Evolutionary conservation across 2,329 filamentous ascomycete species (phyloP).

Genomic region (Aspergillus costaricaensis): DNA sequence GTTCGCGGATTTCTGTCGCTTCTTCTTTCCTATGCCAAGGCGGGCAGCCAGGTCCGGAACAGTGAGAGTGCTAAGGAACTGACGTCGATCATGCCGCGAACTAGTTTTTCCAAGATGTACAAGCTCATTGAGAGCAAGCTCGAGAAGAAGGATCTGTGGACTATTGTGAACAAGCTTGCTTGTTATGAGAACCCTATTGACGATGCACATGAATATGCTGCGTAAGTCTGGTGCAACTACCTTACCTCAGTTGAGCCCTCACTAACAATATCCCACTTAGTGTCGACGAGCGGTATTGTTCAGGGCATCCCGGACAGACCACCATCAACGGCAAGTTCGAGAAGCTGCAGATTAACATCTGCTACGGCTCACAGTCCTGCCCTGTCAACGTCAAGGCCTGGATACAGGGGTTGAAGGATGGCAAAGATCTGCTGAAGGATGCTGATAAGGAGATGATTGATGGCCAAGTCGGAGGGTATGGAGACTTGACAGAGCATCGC

Average conservation of each 20-base stretch:
- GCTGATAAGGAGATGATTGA: background rate
- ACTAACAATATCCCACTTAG: background rate
- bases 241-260: background rate
- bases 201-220: background rate
- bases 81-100: background rate
- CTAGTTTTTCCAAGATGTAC: background rate
- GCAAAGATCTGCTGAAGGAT: background rate
- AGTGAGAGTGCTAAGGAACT: background rate
- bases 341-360: background rate
- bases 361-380: background rate
- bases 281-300: background rate
- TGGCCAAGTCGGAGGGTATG: background rate
- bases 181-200: background rate
- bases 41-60: background rate
- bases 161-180: background rate
- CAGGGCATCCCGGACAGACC: background rate
- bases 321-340: background rate
- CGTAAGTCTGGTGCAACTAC: background rate
- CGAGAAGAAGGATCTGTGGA: background rate
- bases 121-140: background rate
- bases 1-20: background rate
- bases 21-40: background rate
- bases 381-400: background rate
- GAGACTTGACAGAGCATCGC: background rate
- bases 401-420: background rate